Base-by-base conservation (phyloP, 805 yeast species). In the Spencermartinsiella europaea region DNA sequence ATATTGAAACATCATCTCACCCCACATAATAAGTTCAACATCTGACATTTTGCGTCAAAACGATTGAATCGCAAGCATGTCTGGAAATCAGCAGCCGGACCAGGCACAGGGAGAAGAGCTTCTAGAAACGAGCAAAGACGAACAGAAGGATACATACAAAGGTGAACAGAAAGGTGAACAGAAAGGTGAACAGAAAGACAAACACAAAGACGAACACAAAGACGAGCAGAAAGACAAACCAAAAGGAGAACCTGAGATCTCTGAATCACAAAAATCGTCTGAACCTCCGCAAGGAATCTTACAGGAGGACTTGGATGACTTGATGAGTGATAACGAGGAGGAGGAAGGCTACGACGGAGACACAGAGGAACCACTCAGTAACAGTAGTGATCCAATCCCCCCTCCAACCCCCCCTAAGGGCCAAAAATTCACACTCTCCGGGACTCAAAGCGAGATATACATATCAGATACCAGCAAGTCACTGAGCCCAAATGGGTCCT, bases 341-440 rank as follows among this genome's bases (percentile, higher is more conserved):
- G 37, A 34, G n/a, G n/a, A 34, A 5, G 37, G 19, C 7, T n/a
- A 34, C n/a, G 37, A 34, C 5, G 37, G 19, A 34, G 37, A 34
- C n/a, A 16, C 16, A 34, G 37, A 34, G 16, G 8, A n/a, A 34
- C 19, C 37, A 7, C 19, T 34, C 7, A 5, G 8, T 8, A 14
- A 5, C 7, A 15, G n/a, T 7, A 14, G 15, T 15, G 37, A 34
- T 7, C 19, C 37, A n/a, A 16, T 16, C 7, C 19, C 37, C n/a
- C 37, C 19, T 5, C 19, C 16, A 5, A 5, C 37, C n/a, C 20
- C 19, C 31, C 41, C 44, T n/a, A 41, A 37, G 22, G 59, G 59
- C 34, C 57, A 54, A 38, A 54, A 48, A 27, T 56, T 56, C 45
- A 48, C 42, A 16, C 50, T 56, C 3, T 54, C 56, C 4, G 52